Evolutionary conservation across 345 rosid species (phyloP).

Genomic region (thale cress (Arabidopsis thaliana)): DNA sequence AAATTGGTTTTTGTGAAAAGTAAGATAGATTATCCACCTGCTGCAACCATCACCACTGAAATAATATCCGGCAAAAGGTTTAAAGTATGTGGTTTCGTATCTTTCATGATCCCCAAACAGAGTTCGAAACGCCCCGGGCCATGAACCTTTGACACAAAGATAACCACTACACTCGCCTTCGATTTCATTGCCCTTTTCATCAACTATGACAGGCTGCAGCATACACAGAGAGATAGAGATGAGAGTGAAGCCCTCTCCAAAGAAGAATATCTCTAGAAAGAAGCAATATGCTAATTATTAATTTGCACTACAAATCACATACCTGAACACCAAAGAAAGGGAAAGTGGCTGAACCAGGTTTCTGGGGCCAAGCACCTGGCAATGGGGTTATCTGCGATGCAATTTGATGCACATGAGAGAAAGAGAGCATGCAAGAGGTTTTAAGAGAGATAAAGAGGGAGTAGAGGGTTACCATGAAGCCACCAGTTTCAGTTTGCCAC

Average conservation of each 20-base stretch:
- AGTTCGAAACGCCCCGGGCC: conserved; percentile 99
- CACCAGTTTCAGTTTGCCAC: conserved; percentile 99
- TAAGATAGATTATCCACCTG: conserved; percentile 54
- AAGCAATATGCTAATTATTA: conserved; percentile 8
- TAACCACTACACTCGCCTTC: conserved; percentile 96
- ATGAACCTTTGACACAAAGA: conserved; percentile 84
- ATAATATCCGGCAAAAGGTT: conserved; percentile 94
- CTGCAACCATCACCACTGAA: conserved; percentile 97
- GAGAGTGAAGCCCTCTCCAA: conserved; percentile 14
- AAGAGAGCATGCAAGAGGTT: conserved; percentile 13
- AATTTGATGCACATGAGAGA: conserved; percentile 32
- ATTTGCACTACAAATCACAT: conserved; percentile 29
- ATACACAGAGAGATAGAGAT: conserved; percentile 11
- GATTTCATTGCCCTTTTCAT: conserved; percentile 95
- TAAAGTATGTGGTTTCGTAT: conserved; percentile 95
- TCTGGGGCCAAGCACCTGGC: conserved; percentile 99
- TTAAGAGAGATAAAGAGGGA: conserved; percentile 8
- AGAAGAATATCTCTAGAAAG: not conserved
- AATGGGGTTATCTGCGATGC: conserved; percentile 84
- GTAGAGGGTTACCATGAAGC: conserved; percentile 72
- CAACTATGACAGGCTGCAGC: conserved; percentile 84
- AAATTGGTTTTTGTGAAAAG: not conserved
- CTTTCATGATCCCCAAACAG: conserved; percentile 98
- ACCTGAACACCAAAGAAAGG: conserved; percentile 99
- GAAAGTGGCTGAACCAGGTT: conserved; percentile 99